phyloP scores from a whole-genome alignment of 2,329 filamentous ascomycete species.

The Leptosphaerulina australis region DNA sequence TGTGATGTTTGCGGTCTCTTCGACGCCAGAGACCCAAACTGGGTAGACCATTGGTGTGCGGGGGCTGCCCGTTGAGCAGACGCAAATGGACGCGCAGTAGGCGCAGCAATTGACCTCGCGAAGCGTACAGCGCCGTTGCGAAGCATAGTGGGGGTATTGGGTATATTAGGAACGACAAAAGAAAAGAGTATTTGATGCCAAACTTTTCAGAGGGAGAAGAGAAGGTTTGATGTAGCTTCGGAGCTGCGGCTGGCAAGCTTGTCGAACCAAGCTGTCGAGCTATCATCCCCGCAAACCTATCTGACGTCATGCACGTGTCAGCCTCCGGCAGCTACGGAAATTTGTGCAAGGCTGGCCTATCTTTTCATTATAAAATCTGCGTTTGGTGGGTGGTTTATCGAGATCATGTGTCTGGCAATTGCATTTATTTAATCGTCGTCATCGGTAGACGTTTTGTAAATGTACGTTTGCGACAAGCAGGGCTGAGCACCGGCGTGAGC shows the following conservation, averaged over 20 bases:
- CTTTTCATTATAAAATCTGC: background rate
- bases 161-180: conserved; percentile 3
- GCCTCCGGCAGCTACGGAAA: conserved; percentile 12
- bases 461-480: background rate
- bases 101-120: conserved; percentile 45
- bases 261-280: conserved; percentile 16
- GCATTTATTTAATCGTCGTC: background rate
- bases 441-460: background rate
- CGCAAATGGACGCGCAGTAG: conserved; percentile 39
- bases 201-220: conserved; percentile 7
- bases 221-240: background rate
- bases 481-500: background rate
- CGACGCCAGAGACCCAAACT: conserved; percentile 49
- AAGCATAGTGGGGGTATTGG: conserved; percentile 45
- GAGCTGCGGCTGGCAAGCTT: conserved; percentile 11
- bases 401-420: background rate
- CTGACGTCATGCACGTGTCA: conserved; percentile 17
- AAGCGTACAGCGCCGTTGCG: conserved; percentile 53
- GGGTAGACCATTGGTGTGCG: conserved; percentile 48
- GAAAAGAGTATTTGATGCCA: background rate
- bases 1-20: conserved; percentile 44
- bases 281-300: conserved; percentile 11
- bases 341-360: background rate
- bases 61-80: conserved; percentile 28
- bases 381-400: background rate